phyloP scores from a whole-genome alignment of 192 early-diverging fungal genomes.

The Allomyces macrogynus region DNA sequence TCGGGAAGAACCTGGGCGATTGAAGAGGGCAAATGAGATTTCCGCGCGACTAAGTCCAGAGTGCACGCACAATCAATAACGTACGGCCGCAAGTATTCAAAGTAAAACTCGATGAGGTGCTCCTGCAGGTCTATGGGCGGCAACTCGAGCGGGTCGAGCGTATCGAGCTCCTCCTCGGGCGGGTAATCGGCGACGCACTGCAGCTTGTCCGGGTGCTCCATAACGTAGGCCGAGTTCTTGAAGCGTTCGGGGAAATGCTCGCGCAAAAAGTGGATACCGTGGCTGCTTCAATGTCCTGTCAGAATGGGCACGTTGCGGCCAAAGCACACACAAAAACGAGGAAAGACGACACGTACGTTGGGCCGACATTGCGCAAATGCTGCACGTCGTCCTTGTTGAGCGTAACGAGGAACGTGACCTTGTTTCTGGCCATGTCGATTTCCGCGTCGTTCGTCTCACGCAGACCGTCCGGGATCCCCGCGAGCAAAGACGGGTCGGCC shows the following conservation, averaged over 20 bases:
- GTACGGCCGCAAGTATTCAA: not conserved
- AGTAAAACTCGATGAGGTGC: not conserved
- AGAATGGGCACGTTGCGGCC: too few species aligned
- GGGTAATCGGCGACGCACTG: not conserved
- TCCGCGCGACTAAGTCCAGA: not conserved
- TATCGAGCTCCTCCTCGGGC: not conserved
- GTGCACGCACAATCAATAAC: not conserved
- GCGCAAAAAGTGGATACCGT: conserved; percentile 1
- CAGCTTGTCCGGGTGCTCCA: not conserved
- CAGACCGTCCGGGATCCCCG: too few species aligned
- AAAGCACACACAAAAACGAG: too few species aligned
- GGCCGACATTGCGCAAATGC: too few species aligned
- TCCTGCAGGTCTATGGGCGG: not conserved
- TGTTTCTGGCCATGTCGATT: too few species aligned
- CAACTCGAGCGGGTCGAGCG: not conserved
- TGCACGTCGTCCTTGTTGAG: too few species aligned
- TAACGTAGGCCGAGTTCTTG: not conserved
- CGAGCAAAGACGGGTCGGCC: too few species aligned
- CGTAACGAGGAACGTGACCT: too few species aligned
- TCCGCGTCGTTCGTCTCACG: too few species aligned
- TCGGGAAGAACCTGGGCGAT: not conserved
- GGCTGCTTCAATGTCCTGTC: too few species aligned
- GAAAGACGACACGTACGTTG: too few species aligned
- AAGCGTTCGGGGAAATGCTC: not conserved
- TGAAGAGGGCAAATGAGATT: too few species aligned